Base-by-base conservation (phyloP, 1,284 basidiomycete species). In the Ustilago hordei region DNA sequence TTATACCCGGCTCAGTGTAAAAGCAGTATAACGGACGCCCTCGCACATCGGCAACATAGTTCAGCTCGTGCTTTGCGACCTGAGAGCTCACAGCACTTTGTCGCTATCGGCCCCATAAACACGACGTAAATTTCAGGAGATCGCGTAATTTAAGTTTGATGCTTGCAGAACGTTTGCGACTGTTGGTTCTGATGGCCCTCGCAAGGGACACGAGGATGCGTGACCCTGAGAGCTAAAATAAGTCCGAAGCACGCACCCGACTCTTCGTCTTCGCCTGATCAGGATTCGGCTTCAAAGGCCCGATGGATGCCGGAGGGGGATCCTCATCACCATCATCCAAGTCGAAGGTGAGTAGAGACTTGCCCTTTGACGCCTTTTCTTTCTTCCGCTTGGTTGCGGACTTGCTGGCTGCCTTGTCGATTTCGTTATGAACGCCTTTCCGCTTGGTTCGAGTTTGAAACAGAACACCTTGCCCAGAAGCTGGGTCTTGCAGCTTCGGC, bases 341-440 rank as follows among this genome's bases (percentile, higher is more conserved):
- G 31, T 76, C 74, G 36, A 76, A 76, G 15, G 69, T 76, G 35
- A 76, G 57, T 52, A 76, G 55, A 19, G 61, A 52, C 39, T 65
- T 72, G 15, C 15, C 43, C 39, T 65, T 67, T 0, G 48, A 9
- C 50, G 31, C 2, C 50, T 65, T 68, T 2, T 64, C 56, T 55
- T 66, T 72, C 55, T 77, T 77, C 2, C 64, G 63, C 57, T 73
- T 72, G 41, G 89, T 91, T 55, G 96, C n/a, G 34, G 55, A 96
- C 88, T 95, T 78, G 23, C 23, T 28, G 23, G 23, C 23, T 93
- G 93, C 48, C 95, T 94, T 38, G 90, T 96, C 47, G 4, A 4
- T 61, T 1, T 12, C 54, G 12, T 13, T 57, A 9, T 36, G 23
- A 3, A 13, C 39, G 13, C 60, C 67, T 52, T 67, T 69, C 28